Percentiles rank a stretch among this genome's conserved stretches.
Evolutionary conservation across 805 yeast genomes (phyloP).

Genomic region (Wickerhamomyces hampshirensis): DNA sequence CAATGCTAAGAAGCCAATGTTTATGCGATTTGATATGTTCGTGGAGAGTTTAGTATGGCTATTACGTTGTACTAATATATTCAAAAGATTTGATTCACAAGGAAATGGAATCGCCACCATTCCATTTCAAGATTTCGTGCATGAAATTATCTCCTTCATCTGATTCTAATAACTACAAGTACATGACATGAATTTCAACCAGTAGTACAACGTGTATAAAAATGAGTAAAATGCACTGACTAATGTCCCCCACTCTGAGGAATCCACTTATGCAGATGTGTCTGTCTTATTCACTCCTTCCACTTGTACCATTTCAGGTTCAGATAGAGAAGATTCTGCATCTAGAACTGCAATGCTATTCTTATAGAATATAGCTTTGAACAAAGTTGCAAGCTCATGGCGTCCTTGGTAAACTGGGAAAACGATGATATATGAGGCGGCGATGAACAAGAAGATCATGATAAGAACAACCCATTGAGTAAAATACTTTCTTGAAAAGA

Average conservation of each 20-base stretch:
- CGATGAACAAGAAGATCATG: constrained; percentile 32
- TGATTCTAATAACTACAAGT: no score
- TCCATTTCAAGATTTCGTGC: constrained; percentile 61
- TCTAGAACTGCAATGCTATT: no score
- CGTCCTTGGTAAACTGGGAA: constrained; percentile 34
- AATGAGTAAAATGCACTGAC: no score
- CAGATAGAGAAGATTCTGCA: no score
- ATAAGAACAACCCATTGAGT: constrained; percentile 33
- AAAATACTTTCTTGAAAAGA: constrained; percentile 32
- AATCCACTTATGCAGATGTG: no score
- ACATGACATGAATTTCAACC: no score
- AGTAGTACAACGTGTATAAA: no score
- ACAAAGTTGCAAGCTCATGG: constrained; percentile 12
- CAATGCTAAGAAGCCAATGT: constrained; percentile 27
- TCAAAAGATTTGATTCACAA: constrained; percentile 71
- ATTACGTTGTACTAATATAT: constrained; percentile 70
- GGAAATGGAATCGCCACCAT: constrained; percentile 69
- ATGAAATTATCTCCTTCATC: constrained; percentile 36
- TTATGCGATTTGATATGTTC: constrained; percentile 71
- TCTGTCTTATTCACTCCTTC: no score
- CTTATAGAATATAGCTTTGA: constrained; percentile 3
- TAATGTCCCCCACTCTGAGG: no score
- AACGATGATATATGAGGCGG: constrained; percentile 32
- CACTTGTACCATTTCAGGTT: no score
- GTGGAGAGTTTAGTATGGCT: constrained; percentile 77